Base-by-base conservation (phyloP, 495 filamentous ascomycete genomes). In the Aspergillus hancockii region DNA sequence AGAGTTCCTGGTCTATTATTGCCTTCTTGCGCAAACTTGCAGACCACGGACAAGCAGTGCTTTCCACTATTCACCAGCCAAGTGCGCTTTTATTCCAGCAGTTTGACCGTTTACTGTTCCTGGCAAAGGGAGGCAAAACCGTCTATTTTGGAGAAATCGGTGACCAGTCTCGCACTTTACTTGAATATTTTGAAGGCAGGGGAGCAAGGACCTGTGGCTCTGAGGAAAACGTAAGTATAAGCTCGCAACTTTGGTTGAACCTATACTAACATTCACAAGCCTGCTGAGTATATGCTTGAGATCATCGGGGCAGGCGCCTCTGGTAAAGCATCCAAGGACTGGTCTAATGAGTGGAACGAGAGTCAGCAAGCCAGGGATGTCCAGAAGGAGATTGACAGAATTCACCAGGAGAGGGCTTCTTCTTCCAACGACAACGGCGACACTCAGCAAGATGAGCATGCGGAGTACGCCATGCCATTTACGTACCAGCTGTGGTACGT, bases 1-100 rank as follows among this genome's bases (percentile, higher is more conserved):
- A 94, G 64, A 94, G 89, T 12, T 89, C 91, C 4, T 96, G 89
- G 90, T 85, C 90, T 19, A 94, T 96, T 62, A 81, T 90, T 52
- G 76, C 85, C 52, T 84, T 96, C 45, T 76, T 97, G n/a, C 83
- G 91, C 63, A 95, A 93, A 69, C 81, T 97, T 31, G 91, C 92
- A 47, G 88, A 91, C 72, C 88, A 84, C 64, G 92, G 92, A 25
- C 92, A 95, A 68, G 91, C 92, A 30, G 88, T 97, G 65, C 84
- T 97, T 7, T 93, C 90, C 65, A 97, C 92, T 4, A 97, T 98
- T 62, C 93, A 98, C 73, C 93, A 98, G 67, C 92, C 92, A 1
- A 92, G 89, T 1, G 91, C 92, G 41, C 86, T 95, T 69, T 80
- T 98, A 28, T 96, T 98, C 74, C 89, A 96, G 65, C 85, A 92